Conservation (phyloP, 176 grass and related monocot genomes). For the Aegilops longissima region DNA sequence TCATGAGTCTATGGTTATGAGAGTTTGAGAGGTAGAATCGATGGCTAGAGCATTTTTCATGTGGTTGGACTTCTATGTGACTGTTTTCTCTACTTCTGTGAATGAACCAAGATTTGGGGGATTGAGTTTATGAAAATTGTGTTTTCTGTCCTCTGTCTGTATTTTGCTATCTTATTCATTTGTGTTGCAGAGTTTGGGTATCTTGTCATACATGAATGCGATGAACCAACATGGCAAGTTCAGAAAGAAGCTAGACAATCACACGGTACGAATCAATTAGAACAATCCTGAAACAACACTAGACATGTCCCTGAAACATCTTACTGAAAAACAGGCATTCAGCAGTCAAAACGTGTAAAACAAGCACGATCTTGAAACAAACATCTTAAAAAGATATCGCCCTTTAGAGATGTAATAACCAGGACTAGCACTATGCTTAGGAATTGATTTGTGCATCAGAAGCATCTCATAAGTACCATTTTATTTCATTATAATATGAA, state of each 20-base stretch:
- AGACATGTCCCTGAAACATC: background rate
- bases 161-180: background rate
- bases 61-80: background rate
- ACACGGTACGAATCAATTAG: background rate
- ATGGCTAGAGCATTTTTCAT: background rate
- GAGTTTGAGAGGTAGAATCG: background rate
- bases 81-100: no score
- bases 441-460: background rate
- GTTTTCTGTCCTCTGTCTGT: background rate
- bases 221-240: background rate
- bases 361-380: background rate
- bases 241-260: background rate
- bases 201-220: background rate
- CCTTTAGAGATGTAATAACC: background rate
- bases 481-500: no score
- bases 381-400: background rate
- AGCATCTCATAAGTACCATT: no score
- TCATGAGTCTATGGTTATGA: no score
- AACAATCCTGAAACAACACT: background rate
- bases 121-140: background rate
- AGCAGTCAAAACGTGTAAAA: background rate
- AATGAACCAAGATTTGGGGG: no score
- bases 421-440: background rate
- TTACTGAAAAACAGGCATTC: background rate
- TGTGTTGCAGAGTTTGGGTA: background rate